Base-by-base conservation (phyloP, 495 filamentous ascomycete genomes). In the Lophium mytilinum region DNA sequence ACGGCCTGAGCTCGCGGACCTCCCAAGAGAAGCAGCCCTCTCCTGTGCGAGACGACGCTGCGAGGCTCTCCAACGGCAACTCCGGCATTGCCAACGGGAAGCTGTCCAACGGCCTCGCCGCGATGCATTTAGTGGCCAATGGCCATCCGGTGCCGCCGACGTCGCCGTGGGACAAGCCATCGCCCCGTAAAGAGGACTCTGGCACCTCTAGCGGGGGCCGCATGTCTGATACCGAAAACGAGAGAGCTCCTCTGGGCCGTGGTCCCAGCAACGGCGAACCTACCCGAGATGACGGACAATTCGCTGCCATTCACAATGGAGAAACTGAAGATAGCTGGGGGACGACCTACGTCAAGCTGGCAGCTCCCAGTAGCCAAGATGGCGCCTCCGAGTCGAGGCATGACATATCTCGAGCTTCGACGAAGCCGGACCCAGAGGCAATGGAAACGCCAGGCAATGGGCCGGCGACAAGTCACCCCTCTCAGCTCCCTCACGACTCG, bases 311-410 rank as follows among this genome's bases (percentile, higher is more conserved):
- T 15, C 48, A 62, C 17, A 60, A 50, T 9, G 56, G 56, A n/a
- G 55, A 58, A 36, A 35, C 36, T 21, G 36, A 59, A 36, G 63
- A 66, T 9, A 53, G 56, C 39, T 48, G 37, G 39, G 15, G 56
- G 35, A 66, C 59, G 30, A 66, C 56, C 9, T 46, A 66, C 35
- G 63, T 66, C 33, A 58, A 62, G 33, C 60, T 62, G 19, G 58
- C 42, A 33, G 33, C 49, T 5, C 9, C 51, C 4, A 34, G 47
- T 41, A 40, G 41, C 39, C 45, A 35, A 40, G 58, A 61, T 36
- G 55, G 57, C 33, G 40, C 36, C 7, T 55, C 41, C 33, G 62
- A 65, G 33, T 37, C 57, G n/a, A 50, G 37, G 21, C 40, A 53
- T n/a, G 33, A 42, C 18, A 34, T 11, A 14, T 18, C 36, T 21